A percentile compares a stretch with the other conserved stretches of the same genome.
Conservation (phyloP, 495 filamentous ascomycete genomes). For the Choiromyces venosus region DNA sequence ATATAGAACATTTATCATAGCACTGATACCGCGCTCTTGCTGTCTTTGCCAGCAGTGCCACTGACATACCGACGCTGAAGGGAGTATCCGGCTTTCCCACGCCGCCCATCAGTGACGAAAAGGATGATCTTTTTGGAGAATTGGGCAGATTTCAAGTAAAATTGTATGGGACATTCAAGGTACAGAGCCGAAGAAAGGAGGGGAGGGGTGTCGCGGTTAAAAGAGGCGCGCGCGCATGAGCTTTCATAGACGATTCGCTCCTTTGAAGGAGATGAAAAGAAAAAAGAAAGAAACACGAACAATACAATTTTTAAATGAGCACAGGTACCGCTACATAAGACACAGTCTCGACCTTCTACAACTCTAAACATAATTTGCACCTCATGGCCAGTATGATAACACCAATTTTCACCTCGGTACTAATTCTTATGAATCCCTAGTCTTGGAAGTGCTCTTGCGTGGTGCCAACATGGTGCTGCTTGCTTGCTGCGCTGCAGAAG, state of each 20-base stretch:
- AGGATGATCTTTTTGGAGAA: not conserved
- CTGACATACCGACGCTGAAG: not conserved
- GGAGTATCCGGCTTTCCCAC: not conserved
- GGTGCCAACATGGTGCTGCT: conserved; percentile 12
- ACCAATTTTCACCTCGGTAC: not conserved
- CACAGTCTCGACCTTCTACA: not conserved
- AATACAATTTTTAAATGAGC: not conserved
- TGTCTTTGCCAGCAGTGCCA: not conserved
- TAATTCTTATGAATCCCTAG: conserved; percentile 7
- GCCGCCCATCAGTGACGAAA: not conserved
- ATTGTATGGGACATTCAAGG: not conserved
- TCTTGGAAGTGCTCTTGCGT: conserved; percentile 12
- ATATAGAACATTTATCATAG: not conserved
- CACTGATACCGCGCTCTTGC: not conserved
- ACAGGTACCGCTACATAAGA: not conserved
- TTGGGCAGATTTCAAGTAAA: not conserved
- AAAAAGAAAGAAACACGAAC: not conserved
- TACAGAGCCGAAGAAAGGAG: not conserved
- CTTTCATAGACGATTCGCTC: not conserved
- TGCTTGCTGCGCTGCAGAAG: not conserved
- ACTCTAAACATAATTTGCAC: not conserved
- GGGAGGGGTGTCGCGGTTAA: not conserved
- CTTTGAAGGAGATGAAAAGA: not conserved
- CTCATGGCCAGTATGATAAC: not conserved
- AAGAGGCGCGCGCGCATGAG: not conserved